These are phyloP conservation scores for Phaeotremella fagi DNA, from an alignment of 768 basidiomycete species.

Conservation along the genomic window DNA sequence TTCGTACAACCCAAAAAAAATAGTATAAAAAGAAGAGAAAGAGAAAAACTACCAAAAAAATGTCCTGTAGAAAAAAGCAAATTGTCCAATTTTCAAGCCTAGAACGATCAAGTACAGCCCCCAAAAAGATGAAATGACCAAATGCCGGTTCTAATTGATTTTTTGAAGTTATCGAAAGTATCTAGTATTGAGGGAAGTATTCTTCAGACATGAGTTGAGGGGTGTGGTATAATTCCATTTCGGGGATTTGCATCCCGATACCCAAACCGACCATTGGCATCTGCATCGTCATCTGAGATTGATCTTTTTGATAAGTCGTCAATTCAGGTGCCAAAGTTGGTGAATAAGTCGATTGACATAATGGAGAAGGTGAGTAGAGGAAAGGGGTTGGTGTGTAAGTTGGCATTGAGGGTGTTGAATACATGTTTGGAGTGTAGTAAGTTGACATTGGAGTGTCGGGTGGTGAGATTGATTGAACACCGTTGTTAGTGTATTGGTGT, in stretches of 20 bases:
- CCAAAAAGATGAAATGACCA: background rate
- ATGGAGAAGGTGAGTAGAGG: constrained; percentile 20
- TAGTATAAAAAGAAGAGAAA: too few species aligned
- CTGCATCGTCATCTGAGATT: too few species aligned
- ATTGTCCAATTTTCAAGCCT: too few species aligned
- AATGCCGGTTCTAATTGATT: background rate
- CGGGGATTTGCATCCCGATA: constrained; percentile 19
- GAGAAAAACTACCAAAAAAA: too few species aligned
- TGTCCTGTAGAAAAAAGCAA: too few species aligned
- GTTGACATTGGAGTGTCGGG: background rate
- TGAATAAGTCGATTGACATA: constrained; percentile 11
- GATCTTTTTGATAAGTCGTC: constrained; percentile 7
- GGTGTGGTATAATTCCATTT: constrained; percentile 16
- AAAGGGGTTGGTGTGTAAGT: constrained; percentile 20
- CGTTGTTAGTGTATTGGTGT: background rate
- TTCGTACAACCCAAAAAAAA: too few species aligned
- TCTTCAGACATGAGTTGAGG: constrained; percentile 20
- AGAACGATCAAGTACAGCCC: background rate
- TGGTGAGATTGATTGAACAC: background rate
- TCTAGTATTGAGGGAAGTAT: constrained; percentile 19
- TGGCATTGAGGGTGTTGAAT: constrained; percentile 22
- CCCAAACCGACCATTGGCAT: constrained; percentile 34
- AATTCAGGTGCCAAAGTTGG: constrained; percentile 33
- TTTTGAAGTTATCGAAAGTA: background rate
- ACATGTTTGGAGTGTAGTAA: background rate